Conservation (phyloP, 2,329 filamentous ascomycete genomes). For the Clarireedia paspali region DNA sequence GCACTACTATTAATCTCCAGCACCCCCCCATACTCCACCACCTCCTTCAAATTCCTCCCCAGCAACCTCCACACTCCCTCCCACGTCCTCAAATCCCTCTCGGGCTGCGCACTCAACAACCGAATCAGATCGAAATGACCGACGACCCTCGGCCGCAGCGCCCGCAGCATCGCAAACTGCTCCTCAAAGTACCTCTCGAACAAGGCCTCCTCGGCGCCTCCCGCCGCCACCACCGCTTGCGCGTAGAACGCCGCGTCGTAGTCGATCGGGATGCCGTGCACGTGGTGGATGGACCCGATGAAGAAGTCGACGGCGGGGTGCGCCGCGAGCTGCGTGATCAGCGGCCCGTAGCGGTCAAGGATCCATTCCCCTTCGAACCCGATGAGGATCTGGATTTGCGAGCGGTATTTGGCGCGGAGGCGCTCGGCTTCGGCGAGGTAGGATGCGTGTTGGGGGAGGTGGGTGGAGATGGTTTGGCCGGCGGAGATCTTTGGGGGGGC, state of each 20-base stretch:
- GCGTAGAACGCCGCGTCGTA: constrained; percentile 65
- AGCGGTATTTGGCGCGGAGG: constrained; percentile 61
- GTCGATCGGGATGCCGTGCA: constrained; percentile 81
- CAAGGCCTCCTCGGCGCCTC: constrained; percentile 62
- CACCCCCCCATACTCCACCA: constrained; percentile 68
- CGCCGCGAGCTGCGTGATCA: constrained; percentile 51
- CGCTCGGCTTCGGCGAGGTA: constrained; percentile 71
- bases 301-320: constrained; percentile 75
- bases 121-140: constrained; percentile 93
- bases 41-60: constrained; percentile 63
- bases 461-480: constrained; percentile 35
- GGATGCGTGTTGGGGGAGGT: constrained; percentile 53
- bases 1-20: constrained; percentile 86
- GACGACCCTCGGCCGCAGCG: constrained; percentile 67
- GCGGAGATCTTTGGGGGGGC: constrained; percentile 37
- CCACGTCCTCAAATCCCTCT: constrained; percentile 44
- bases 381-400: constrained; percentile 70
- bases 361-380: constrained; percentile 96
- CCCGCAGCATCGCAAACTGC: constrained; percentile 72
- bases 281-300: constrained; percentile 88
- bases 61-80: constrained; percentile 70
- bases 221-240: constrained; percentile 29
- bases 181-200: constrained; percentile 83
- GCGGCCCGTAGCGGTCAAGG: constrained; percentile 50
- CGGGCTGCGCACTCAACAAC: constrained; percentile 65